These are phyloP conservation scores for Schoenoplectus tabernaemontani DNA, from an alignment of 202 grass and related monocot genomes.

Conservation along the genomic window DNA sequence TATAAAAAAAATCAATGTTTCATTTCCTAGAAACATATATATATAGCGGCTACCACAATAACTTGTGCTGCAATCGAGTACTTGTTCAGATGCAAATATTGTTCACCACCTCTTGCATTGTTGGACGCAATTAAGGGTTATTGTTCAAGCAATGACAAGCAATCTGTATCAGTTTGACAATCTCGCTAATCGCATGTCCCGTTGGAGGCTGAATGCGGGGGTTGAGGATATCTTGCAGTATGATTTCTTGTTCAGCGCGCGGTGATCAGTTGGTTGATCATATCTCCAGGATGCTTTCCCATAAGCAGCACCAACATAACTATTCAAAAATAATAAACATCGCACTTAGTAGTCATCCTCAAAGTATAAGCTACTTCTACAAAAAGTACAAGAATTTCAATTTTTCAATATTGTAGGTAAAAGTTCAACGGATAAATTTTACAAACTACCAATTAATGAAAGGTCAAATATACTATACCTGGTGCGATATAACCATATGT, in stretches of 20 bases:
- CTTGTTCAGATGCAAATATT: background rate
- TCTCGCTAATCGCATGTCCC: background rate
- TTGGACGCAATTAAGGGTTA: background rate
- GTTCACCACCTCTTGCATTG: conserved; percentile 6
- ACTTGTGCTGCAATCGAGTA: background rate
- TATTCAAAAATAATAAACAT: conserved; percentile 19
- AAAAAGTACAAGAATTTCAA: background rate
- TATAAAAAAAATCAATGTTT: too few relatives aligned
- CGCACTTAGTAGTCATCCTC: conserved; percentile 11
- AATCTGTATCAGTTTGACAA: background rate
- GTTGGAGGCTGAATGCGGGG: background rate
- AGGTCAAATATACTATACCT: background rate
- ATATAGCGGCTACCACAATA: too few relatives aligned
- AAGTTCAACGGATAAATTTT: background rate
- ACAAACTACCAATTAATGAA: background rate
- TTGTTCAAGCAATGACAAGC: conserved; percentile 5
- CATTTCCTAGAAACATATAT: background rate
- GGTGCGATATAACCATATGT: conserved; percentile 20
- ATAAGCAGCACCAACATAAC: conserved; percentile 1
- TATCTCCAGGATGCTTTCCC: conserved; percentile 11
- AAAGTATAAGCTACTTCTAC: conserved; percentile 16
- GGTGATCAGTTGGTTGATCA: background rate
- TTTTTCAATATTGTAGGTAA: background rate
- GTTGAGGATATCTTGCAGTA: background rate
- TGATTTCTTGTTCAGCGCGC: background rate